Evolutionary conservation across 148 eudicot genomes (phyloP), one percentile per base, ranked within the genome.

Genomic region (Dysphania ambrosioides): DNA sequence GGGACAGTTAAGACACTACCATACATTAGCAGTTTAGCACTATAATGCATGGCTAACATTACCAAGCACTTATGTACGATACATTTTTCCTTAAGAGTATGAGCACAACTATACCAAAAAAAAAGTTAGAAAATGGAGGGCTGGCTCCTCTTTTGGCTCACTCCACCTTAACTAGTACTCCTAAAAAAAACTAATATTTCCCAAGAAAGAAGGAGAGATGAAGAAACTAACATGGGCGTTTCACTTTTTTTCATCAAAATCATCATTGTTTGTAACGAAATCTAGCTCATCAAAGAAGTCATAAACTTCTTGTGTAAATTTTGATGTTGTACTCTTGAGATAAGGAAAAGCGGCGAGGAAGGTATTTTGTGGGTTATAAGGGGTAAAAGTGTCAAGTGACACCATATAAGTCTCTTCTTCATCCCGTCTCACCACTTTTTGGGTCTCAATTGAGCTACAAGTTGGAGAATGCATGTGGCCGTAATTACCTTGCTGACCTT

Each of bases 211-310:
- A 8, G 2, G 0, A 23, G 1, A 57, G 56, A 4, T 34, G 7
- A 53, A 34, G 2, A 44, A 44, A 6, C 10, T 75, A 78, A 49
- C 72, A 60, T 4, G 65, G 79, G 68, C 72, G 79, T 56, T 76
- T 63, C 74, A 81, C 49, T 79, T 75, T 67, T 83, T 76, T 41
- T 83, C 85, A 69, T 81, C 84, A 82, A 78, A 78, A 75, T 82
- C 83, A 68, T 80, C 27, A 53, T 53, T 53, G 26, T 53, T 53
- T 19, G 24, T 53, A 53, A 12, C 21, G 88, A 68, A 40, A 11
- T 44, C 38, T 51, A 91, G 79, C 67, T 87, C 93, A 70, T 91
- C 89, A 76, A 73, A 89, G 75, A 91, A 89, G 72, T 91, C 96
- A 79, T 26, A 65, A 4, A 78, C 75, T 68, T 87, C 91, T 73